Percentiles rank a stretch among this genome's conserved stretches.
These are phyloP conservation scores for Hygrophorus russula DNA, from an alignment of 768 basidiomycete genomes.

Conservation along the genomic window DNA sequence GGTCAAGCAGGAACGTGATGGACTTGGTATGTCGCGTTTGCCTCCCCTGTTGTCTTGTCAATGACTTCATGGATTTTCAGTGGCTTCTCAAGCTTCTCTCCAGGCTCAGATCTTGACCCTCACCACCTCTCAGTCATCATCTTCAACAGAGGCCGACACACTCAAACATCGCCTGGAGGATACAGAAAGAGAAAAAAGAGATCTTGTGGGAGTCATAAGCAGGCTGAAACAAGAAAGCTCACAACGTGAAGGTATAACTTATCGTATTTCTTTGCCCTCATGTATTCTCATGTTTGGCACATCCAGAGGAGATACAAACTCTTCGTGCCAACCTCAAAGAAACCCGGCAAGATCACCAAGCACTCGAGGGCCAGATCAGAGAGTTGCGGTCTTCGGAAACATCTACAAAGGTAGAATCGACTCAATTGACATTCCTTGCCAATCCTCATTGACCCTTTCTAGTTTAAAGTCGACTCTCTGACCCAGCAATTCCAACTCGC, in stretches of 20 bases:
- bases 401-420: constrained; percentile 49
- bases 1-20: constrained; percentile 52
- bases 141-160: constrained; percentile 48
- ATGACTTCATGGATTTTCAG: constrained; percentile 19
- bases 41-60: background rate
- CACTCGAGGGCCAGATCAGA: constrained; percentile 54
- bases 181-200: constrained; percentile 82
- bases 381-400: constrained; percentile 69
- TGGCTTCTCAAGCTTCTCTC: constrained; percentile 31
- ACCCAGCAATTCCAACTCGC: constrained; percentile 73
- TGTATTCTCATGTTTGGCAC: constrained; percentile 6
- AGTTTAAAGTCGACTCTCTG: constrained; percentile 84
- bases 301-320: constrained; percentile 58
- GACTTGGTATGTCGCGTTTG: constrained; percentile 39
- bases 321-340: constrained; percentile 63
- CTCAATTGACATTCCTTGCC: constrained; percentile 2
- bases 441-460: constrained; percentile 4
- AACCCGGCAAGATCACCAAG: constrained; percentile 61
- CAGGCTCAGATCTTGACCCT: constrained; percentile 47
- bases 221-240: constrained; percentile 66
- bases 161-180: constrained; percentile 58
- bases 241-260: constrained; percentile 61
- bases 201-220: constrained; percentile 74
- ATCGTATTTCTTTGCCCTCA: constrained; percentile 3
- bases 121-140: constrained; percentile 46